phyloP scores from a whole-genome alignment of 2,329 filamentous ascomycete species.

The Coleophoma eucalyptorum region DNA sequence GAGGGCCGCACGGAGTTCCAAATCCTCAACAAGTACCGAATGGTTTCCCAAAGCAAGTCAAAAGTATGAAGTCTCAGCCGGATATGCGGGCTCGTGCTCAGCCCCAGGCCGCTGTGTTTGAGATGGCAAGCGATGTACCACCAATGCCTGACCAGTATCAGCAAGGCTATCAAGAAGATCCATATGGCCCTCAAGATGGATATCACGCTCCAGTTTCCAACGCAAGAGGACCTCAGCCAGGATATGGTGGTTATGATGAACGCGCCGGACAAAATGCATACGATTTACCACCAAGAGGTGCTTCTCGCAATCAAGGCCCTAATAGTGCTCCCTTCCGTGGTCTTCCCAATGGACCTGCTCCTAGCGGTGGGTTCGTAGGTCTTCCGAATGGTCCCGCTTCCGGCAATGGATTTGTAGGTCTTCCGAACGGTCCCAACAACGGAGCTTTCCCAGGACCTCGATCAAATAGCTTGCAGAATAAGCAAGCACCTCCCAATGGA shows the following conservation, averaged over 20 bases:
- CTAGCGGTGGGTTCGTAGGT: constrained; percentile 9
- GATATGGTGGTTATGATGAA: constrained; percentile 10
- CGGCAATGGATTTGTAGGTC: constrained; percentile 8
- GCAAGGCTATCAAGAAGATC: constrained; percentile 20
- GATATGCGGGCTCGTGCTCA: constrained; percentile 48
- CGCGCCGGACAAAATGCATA: constrained; percentile 17
- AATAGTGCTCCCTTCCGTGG: constrained; percentile 1
- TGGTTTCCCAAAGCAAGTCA: constrained; percentile 36
- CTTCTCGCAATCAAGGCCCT: constrained; percentile 11
- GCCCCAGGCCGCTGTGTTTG: constrained; percentile 66
- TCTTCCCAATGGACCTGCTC: constrained; percentile 12
- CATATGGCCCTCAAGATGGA: constrained; percentile 17
- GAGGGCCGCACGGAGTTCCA: constrained; percentile 15
- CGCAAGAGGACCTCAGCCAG: background rate
- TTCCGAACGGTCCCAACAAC: constrained; percentile 9
- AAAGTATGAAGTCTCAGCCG: constrained; percentile 63
- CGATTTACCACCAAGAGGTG: constrained; percentile 20
- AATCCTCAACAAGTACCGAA: constrained; percentile 36
- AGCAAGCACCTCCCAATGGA: constrained; percentile 6
- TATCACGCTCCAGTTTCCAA: constrained; percentile 11
- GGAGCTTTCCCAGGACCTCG: constrained; percentile 8
- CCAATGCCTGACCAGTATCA: constrained; percentile 42
- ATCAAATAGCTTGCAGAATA: constrained; percentile 17
- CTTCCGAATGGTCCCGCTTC: constrained; percentile 12
- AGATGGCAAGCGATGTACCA: constrained; percentile 64